Base-by-base conservation (phyloP, 2,329 filamentous ascomycete genomes). In the Cladophialophora carrionii region DNA sequence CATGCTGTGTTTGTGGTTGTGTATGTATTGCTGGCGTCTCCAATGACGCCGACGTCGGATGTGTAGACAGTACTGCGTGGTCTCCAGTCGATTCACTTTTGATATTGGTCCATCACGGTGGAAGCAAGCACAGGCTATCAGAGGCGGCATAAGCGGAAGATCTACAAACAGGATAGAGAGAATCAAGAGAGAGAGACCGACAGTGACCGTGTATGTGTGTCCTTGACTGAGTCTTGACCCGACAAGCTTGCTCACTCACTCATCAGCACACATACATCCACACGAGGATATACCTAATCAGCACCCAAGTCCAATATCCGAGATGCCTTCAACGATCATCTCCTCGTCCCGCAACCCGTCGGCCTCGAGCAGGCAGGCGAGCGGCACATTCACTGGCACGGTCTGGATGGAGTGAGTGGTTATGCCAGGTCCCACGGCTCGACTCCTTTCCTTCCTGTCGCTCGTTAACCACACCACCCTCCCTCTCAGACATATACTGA, bases 371-470 rank as follows among this genome's bases (percentile, higher is more conserved):
- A 48, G 31, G 26, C 63, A 69, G 49, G 57, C 37, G 17, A 63
- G 43, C 29, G 43, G 29, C 34, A 73, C 71, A 3, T 76, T 76
- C 67, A 75, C 69, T 22, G 76, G 76, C 51, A 72, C 73, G 8
- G 77, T 76, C 20, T 76, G 63, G 52, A 67, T 75, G 34, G 73
- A 78, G 52, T 54, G 31, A 34, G 52, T 29, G 14, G n/a, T n/a
- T n/a, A n/a, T n/a, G n/a, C n/a, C n/a, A n/a, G n/a, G n/a, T n/a
- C n/a, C n/a, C n/a, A n/a, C n/a, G n/a, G n/a, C n/a, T 7, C 12
- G 32, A 32, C 51, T 20, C 17, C 51, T 1, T 9, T 31, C 49
- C 17, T 31, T 20, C 22, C 51, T n/a, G 22, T 51, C 48, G 3
- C 3, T 12, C 41, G 12, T 43, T 3, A 43, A n/a, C 41, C 41